Evolutionary conservation across 2,329 filamentous ascomycete genomes (phyloP), one percentile per base, ranked within the genome.

Genomic region (Nemania serpens): DNA sequence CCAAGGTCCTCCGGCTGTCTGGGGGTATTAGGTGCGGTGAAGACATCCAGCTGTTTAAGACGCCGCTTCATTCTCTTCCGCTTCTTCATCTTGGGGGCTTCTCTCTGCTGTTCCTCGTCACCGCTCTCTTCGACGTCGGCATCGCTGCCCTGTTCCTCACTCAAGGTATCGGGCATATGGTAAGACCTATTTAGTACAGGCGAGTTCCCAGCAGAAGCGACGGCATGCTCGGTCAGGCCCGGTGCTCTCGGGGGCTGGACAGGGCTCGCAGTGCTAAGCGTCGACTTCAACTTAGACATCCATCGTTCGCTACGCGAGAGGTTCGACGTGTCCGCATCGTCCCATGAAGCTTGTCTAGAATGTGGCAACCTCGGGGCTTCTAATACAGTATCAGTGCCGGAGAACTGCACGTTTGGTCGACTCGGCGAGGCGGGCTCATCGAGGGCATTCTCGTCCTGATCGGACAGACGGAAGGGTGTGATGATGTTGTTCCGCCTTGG

Each of bases 51-150:
- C 75, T 82, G 75, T 77, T 83, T 80, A 34, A 79, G 75, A 73
- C 81, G 81, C 39, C 80, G 84, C 62, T 84, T 82, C 68, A 82
- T 87, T 71, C 85, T 86, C 65, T 86, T 84, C 74, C 87, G 88
- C 74, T 83, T 88, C 75, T 84, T 90, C 34, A 80, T 80, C 63
- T 83, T 84, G 1, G 75, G 69, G 29, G 76, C 70, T 54, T 80
- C 64, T 78, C 13, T 77, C 72, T n/a, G 76, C 70, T 17, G 78
- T 77, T n/a, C 83, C 71, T 97, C 93, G 54, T 93, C 91, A 0
- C 88, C 91, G 46, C 92, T 96, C 72, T 95, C 91, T 73, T 96
- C 93, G 1, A 89, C 91, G 73, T 95, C 91, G 0, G 90, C 86
- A 73, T 93, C 91, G 73, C 87, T 91, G 18, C 85, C 87, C 63